Evolutionary conservation across 1,284 basidiomycete species (phyloP), one percentile per base, ranked within the genome.

Genomic region (Stygiomarasmius scandens): DNA sequence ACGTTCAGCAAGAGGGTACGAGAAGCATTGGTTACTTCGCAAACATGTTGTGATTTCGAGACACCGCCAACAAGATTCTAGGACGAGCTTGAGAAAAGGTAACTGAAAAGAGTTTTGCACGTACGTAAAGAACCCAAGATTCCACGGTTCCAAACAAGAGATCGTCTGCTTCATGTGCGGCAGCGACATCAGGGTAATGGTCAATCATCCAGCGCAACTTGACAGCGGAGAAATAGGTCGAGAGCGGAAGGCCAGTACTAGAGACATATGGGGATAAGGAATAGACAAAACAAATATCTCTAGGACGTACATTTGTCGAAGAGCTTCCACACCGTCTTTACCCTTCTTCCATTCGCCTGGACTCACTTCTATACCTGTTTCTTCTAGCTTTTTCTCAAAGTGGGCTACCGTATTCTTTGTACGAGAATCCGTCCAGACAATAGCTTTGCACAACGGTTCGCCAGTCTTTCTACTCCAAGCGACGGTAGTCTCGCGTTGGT

Each of bases 151-250:
- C 96, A 67, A 98, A 96, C 48, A 90, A 76, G 29, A 99, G 81
- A 64, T 93, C 85, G 69, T 94, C 93, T 49, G 83, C 76, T 41
- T 92, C 87, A 70, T 96, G 89, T 0, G 96, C 96, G 59, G 85
- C 80, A 49, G 81, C 75, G 48, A 98, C 95, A 36, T 86, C 84
- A n/a, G 84, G 81, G 64, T 92, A 75, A 71, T 98, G 88, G 71
- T 96, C 92, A 60, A 97, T 85, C 90, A 99, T 95, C 96, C 96
- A 99, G 48, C 92, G 85, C 58, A 98, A 80, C 77, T 98, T 99
- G 74, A 96, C 90, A 2, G 92, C 95, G 9, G 95, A 96, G 75
- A 98, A 98, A 76, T 98, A 98, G 0, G 96, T 98, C 20, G 94
- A 96, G 20, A 98, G 78, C n/a, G 92, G 92, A 43, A 97, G 82